phyloP scores from a whole-genome alignment of 306 rosid species.

The Biancaea sappan region DNA sequence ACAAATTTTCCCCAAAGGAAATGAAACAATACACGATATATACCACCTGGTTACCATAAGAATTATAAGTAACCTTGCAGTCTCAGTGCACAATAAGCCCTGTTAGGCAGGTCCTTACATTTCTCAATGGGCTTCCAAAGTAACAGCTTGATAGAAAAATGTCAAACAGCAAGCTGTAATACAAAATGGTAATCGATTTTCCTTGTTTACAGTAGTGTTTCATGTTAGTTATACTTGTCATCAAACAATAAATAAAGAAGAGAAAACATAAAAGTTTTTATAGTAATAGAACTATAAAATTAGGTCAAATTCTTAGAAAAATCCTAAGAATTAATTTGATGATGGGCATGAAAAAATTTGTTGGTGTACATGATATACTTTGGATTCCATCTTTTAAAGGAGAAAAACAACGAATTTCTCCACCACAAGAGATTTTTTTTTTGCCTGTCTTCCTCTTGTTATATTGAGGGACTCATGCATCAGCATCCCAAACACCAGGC shows the following conservation, averaged over 20 bases:
- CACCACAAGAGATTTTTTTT: background rate
- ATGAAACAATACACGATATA: slow-evolving; percentile 1
- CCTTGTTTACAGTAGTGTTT: slow-evolving; percentile 48
- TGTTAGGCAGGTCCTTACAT: slow-evolving; percentile 53
- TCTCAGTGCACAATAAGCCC: slow-evolving; percentile 29
- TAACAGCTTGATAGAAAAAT: slow-evolving; percentile 59
- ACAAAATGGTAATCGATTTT: slow-evolving; percentile 47
- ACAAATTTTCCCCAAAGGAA: slow-evolving; percentile 7
- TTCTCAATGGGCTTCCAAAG: slow-evolving; percentile 62
- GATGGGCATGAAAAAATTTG: background rate
- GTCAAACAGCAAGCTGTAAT: slow-evolving; percentile 62
- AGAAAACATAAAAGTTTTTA: background rate
- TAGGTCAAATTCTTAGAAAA: background rate
- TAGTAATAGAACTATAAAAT: background rate
- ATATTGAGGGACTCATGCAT: background rate
- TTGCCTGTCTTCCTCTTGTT: background rate
- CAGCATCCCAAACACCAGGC: background rate
- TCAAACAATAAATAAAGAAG: background rate
- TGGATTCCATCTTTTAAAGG: background rate
- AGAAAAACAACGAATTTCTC: background rate
- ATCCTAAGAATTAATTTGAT: background rate
- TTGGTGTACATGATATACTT: background rate
- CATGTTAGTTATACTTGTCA: slow-evolving; percentile 1
- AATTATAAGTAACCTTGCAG: slow-evolving; percentile 22
- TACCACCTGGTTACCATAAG: slow-evolving; percentile 10